Conservation (phyloP, 1,139 yeast species). For the Suzukiozyma palmioleophila region DNA sequence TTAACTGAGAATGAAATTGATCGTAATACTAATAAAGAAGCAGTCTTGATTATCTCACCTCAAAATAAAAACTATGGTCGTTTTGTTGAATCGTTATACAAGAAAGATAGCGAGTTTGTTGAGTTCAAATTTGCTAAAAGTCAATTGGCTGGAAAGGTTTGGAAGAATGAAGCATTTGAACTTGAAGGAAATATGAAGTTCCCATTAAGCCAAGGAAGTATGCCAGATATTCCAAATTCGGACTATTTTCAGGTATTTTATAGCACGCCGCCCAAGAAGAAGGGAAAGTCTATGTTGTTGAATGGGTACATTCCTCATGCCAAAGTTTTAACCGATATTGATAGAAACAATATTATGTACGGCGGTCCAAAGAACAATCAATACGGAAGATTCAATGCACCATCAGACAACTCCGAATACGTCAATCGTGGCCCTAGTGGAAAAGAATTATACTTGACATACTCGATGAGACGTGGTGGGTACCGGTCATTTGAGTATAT, state of each 20-base stretch:
- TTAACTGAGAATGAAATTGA: constrained; percentile 65
- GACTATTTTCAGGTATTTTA: constrained; percentile 57
- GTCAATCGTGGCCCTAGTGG: constrained; percentile 43
- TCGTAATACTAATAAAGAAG: constrained; percentile 65
- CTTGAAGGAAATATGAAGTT: constrained; percentile 46
- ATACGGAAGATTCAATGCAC: constrained; percentile 29
- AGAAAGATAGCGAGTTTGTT: constrained; percentile 27
- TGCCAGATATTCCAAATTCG: constrained; percentile 54
- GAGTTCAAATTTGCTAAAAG: constrained; percentile 45
- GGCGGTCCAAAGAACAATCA: constrained; percentile 23
- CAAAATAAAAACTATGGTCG: constrained; percentile 45
- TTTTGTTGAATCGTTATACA: constrained; percentile 32
- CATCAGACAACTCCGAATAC: constrained; percentile 33
- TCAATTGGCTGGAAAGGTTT: constrained; percentile 67
- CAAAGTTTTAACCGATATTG: constrained; percentile 62
- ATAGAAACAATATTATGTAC: constrained; percentile 57
- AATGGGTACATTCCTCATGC: constrained; percentile 70
- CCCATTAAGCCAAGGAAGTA: constrained; percentile 58
- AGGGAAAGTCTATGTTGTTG: constrained; percentile 77
- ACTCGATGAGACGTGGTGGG: constrained; percentile 40
- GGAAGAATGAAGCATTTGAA: constrained; percentile 39
- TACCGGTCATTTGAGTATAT: constrained; percentile 28
- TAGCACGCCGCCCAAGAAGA: constrained; percentile 46
- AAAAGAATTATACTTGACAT: constrained; percentile 26
- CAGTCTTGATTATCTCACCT: constrained; percentile 56